Base-by-base conservation (phyloP, 75 land plant species). In the Selaginella tamariscina region DNA sequence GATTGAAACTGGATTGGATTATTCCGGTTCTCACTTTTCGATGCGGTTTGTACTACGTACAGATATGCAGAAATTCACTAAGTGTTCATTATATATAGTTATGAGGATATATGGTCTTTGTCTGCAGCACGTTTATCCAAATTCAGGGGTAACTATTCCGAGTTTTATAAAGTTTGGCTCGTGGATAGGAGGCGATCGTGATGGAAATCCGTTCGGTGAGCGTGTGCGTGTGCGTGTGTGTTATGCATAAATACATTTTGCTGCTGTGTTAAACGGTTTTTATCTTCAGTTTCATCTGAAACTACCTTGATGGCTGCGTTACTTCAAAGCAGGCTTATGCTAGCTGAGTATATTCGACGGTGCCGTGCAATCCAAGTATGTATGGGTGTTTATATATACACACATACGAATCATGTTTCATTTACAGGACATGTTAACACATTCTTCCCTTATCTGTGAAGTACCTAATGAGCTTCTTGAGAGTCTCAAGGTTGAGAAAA, bases 31-130 rank as follows among this genome's bases (percentile, higher is more conserved):
- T 71, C 73, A 15, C 55, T 71, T 24, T 71, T 71, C 28, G 73
- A 71, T 66, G 73, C 73, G 28, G 69, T 65, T n/a, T 71, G 73
- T 67, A 71, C 73, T 8, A 71, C 73, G 11, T 71, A 71, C 62
- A 30, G 73, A 65, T 71, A 71, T 49, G 73, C 73, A 9, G 73
- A 71, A 32, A 71, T n/a, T n/a, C n/a, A n/a, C n/a, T n/a, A n/a
- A n/a, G n/a, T n/a, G n/a, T n/a, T n/a, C n/a, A n/a, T n/a, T n/a
- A n/a, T n/a, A n/a, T n/a, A n/a, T n/a, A n/a, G n/a, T n/a, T n/a
- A n/a, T n/a, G n/a, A n/a, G n/a, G n/a, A n/a, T n/a, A n/a, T n/a
- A n/a, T n/a, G n/a, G n/a, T n/a, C n/a, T n/a, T n/a, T n/a, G n/a
- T n/a, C n/a, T n/a, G n/a, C n/a, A n/a, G n/a, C n/a, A n/a, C n/a